A percentile compares a stretch with the other conserved stretches of the same genome.
Conservation (phyloP, 768 basidiomycete species). For the Udeniomyces megalosporus region DNA sequence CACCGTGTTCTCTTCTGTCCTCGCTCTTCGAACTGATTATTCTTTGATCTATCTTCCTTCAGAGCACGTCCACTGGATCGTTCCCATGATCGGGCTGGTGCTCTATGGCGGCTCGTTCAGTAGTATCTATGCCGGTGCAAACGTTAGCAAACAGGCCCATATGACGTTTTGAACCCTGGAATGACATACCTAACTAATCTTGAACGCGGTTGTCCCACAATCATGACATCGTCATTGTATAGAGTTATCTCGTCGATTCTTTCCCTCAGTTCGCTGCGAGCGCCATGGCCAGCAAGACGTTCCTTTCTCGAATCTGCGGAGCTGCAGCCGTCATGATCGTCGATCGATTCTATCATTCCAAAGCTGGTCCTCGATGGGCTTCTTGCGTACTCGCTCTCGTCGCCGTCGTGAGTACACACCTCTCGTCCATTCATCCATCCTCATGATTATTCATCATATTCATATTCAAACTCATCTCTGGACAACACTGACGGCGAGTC, state of each 20-base stretch:
- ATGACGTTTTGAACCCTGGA: background rate
- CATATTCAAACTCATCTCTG: background rate
- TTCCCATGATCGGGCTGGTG: background rate
- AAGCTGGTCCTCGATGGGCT: background rate
- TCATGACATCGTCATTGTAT: background rate
- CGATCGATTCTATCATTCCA: conserved; percentile 6
- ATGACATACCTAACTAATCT: background rate
- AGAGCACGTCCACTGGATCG: conserved; percentile 13
- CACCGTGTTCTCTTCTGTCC: background rate
- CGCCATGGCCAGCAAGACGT: conserved; percentile 11
- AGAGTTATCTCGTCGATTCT: conserved; percentile 3
- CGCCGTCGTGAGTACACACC: background rate
- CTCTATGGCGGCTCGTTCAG: conserved; percentile 8
- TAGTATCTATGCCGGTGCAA: background rate
- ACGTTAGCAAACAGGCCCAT: no score
- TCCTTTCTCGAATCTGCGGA: conserved; percentile 4
- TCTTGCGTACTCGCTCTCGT: background rate
- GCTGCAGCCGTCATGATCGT: conserved; percentile 11
- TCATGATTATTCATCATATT: background rate
- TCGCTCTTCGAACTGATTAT: no score
- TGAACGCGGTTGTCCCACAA: background rate
- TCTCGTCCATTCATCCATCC: background rate
- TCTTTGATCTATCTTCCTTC: background rate
- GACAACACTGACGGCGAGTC: background rate
- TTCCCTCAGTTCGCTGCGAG: conserved; percentile 12